Conservation (phyloP, 148 eudicot genomes). For the Cornus kousa region DNA sequence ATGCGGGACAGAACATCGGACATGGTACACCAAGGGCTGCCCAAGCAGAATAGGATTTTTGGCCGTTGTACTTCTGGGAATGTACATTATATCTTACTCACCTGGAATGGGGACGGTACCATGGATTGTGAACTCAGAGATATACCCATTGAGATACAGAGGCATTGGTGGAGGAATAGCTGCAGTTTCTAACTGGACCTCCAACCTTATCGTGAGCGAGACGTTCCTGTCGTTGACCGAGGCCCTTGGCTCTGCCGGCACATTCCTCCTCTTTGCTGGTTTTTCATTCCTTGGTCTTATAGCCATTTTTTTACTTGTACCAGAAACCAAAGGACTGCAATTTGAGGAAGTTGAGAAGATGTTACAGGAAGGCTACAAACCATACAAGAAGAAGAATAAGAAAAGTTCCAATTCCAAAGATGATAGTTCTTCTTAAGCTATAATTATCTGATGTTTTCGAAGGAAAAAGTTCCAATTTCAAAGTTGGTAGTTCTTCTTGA, state of each 20-base stretch:
- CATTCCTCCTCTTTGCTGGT: slow-evolving; percentile 41
- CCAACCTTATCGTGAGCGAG: slow-evolving; percentile 37
- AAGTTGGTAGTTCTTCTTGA: too few relatives aligned
- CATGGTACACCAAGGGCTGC: slow-evolving; percentile 36
- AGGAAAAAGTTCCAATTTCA: too few relatives aligned
- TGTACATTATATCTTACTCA: slow-evolving; percentile 32
- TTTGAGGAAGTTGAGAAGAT: slow-evolving; percentile 35
- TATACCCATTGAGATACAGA: slow-evolving; percentile 38
- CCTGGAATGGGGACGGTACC: slow-evolving; percentile 55
- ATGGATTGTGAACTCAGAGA: slow-evolving; percentile 48
- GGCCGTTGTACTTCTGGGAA: slow-evolving; percentile 32
- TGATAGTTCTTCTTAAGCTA: not conserved
- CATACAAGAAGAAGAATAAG: slow-evolving; percentile 1
- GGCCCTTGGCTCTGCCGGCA: slow-evolving; percentile 36
- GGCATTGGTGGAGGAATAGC: slow-evolving; percentile 49
- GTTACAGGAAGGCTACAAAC: slow-evolving; percentile 17
- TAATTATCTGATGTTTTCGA: not conserved
- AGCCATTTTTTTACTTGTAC: slow-evolving; percentile 30
- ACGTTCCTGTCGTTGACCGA: slow-evolving; percentile 37
- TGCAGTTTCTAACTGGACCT: slow-evolving; percentile 41
- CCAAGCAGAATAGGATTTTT: slow-evolving; percentile 36
- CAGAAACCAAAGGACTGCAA: slow-evolving; percentile 38
- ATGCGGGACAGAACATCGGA: slow-evolving; percentile 20
- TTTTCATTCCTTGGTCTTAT: slow-evolving; percentile 24
- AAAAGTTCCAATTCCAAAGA: too few relatives aligned